Conservation (phyloP, 441 rosid species). For the Eutrema salsugineum region DNA sequence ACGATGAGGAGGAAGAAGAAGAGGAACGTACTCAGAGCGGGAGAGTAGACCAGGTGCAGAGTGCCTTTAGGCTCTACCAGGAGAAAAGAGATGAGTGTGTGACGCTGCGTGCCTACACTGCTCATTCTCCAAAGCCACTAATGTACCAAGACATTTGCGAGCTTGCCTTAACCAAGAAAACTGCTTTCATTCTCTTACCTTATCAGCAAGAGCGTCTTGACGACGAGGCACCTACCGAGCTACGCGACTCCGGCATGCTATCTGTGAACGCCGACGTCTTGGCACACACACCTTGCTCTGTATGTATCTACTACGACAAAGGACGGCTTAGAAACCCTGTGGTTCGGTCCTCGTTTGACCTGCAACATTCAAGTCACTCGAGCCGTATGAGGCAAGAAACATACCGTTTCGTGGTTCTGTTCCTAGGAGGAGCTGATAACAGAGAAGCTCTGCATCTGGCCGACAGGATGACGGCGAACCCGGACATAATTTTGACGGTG, state of each 20-base stretch:
- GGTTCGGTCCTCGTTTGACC: background rate
- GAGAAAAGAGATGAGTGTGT: conserved; percentile 36
- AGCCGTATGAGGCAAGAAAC: conserved; percentile 18
- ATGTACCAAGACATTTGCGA: conserved; percentile 77
- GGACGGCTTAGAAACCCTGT: conserved; percentile 31
- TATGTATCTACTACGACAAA: conserved; percentile 56
- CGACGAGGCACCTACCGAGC: conserved; percentile 30
- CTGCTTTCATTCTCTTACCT: conserved; percentile 58
- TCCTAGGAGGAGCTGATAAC: conserved; percentile 71
- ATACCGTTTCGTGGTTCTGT: conserved; percentile 39
- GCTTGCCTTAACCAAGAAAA: conserved; percentile 47
- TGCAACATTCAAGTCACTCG: background rate
- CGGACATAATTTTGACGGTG: conserved; percentile 39
- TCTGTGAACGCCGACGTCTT: conserved; percentile 40
- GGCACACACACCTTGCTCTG: conserved; percentile 68
- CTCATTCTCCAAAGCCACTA: conserved; percentile 43
- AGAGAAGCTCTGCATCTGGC: conserved; percentile 67
- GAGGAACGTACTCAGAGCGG: background rate
- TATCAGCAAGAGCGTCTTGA: conserved; percentile 34
- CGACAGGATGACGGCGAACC: conserved; percentile 49
- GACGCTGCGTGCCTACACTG: conserved; percentile 40
- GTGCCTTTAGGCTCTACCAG: conserved; percentile 43
- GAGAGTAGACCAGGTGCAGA: conserved; percentile 36
- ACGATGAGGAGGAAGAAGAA: background rate
- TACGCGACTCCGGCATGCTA: conserved; percentile 32